These are phyloP conservation scores for Schizophyllum commune DNA, from an alignment of 1,284 basidiomycete genomes.

Conservation along the genomic window DNA sequence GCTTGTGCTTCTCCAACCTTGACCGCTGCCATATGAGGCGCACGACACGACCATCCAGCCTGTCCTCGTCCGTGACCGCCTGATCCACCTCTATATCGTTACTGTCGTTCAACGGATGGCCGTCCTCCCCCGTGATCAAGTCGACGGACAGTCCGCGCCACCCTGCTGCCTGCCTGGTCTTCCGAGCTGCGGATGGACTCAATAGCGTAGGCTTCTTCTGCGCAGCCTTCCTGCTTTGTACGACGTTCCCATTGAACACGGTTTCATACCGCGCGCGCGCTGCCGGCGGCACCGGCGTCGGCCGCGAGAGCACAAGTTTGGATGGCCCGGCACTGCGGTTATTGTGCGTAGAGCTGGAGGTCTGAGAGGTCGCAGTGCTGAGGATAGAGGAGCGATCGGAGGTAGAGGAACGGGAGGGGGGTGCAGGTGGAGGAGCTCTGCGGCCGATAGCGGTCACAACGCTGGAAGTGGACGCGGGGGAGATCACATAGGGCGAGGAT, in stretches of 20 bases:
- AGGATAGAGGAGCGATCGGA: slow-evolving; percentile 61
- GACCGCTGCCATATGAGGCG: slow-evolving; percentile 59
- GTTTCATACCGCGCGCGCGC: slow-evolving; percentile 59
- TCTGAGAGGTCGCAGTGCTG: slow-evolving; percentile 39
- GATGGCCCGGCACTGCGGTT: slow-evolving; percentile 13
- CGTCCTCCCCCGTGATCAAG: slow-evolving; percentile 45
- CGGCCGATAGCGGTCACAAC: slow-evolving; percentile 11
- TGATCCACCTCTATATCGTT: slow-evolving; percentile 8
- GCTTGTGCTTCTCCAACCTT: slow-evolving; percentile 40
- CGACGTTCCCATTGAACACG: slow-evolving; percentile 53
- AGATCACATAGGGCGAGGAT: slow-evolving; percentile 19
- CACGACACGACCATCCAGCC: slow-evolving; percentile 47
- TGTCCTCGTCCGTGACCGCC: slow-evolving; percentile 28
- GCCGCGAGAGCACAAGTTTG: slow-evolving; percentile 24
- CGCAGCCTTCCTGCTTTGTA: slow-evolving; percentile 27
- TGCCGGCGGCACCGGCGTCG: slow-evolving; percentile 56
- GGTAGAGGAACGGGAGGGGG: slow-evolving; percentile 25
- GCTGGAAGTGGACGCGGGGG: slow-evolving; percentile 13
- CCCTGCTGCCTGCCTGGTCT: slow-evolving; percentile 51
- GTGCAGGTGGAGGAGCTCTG: slow-evolving; percentile 27
- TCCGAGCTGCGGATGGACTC: slow-evolving; percentile 33
- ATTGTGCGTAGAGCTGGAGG: slow-evolving; percentile 27
- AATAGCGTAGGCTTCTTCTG: slow-evolving; percentile 25
- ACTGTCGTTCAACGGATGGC: slow-evolving; percentile 14
- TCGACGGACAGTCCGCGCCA: slow-evolving; percentile 76